Percentiles rank a stretch among this genome's conserved stretches.
Evolutionary conservation across 148 eudicot species (phyloP).

Genomic region (Amaranthus palmeri): DNA sequence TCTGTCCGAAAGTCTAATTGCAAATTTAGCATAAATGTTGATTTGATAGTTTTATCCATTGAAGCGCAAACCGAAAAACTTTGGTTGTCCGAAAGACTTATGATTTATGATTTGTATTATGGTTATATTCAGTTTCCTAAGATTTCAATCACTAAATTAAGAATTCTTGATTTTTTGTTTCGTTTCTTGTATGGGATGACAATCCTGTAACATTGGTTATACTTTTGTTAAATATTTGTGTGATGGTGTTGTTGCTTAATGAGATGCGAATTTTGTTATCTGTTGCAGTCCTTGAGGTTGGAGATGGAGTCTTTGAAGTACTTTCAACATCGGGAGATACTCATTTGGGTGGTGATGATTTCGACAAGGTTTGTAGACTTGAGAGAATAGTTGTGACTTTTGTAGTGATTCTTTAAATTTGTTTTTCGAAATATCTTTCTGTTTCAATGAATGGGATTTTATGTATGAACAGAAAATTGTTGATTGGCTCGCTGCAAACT

Average conservation of each 20-base stretch:
- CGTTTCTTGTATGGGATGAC: neutral
- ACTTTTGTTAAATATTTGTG: neutral
- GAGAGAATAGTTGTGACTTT: neutral
- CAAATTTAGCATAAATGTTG: too few relatives aligned
- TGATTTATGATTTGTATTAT: too few relatives aligned
- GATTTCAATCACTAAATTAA: too few relatives aligned
- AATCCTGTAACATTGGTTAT: neutral
- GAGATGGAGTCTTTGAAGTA: slow-evolving; percentile 99
- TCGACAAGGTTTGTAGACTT: slow-evolving; percentile 63
- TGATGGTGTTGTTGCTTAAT: neutral
- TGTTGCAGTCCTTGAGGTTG: slow-evolving; percentile 85
- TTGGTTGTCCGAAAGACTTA: too few relatives aligned
- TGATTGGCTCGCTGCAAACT: slow-evolving; percentile 83
- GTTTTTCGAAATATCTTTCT: neutral
- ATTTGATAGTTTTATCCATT: too few relatives aligned
- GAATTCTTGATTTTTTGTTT: neutral
- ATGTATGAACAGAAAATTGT: slow-evolving; percentile 67
- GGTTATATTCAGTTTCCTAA: too few relatives aligned
- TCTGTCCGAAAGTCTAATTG: too few relatives aligned
- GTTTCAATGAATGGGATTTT: neutral
- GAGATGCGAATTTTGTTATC: neutral
- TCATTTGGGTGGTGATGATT: slow-evolving; percentile 98
- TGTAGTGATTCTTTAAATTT: neutral
- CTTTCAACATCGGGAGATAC: slow-evolving; percentile 97
- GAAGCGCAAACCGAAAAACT: too few relatives aligned